Evolutionary conservation across 495 filamentous ascomycete species (phyloP), one percentile per base, ranked within the genome.

Genomic region (Elasticomyces elasticus): DNA sequence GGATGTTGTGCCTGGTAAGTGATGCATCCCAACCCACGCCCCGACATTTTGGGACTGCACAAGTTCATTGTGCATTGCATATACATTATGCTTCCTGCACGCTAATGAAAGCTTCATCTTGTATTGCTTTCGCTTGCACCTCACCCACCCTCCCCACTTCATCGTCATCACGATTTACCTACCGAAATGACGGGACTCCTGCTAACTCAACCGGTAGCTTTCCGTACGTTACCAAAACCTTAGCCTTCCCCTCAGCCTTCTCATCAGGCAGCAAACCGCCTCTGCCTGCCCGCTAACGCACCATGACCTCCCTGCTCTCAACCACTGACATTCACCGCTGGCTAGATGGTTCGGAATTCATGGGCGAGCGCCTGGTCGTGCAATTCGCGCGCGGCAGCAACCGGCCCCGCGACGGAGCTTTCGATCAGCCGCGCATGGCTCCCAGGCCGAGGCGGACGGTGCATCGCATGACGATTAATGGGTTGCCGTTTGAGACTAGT

Each of bases 401-500:
- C 47, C 91, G 92, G 66, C 89, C 84, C 68, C 86, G 85, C 64
- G 87, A 95, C 71, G 76, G 72, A 59, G 83, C 82, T 68, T 74
- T 77, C 65, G 78, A 76, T 66, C 77, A 78, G 42, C 85, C 95
- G 66, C 87, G 89, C 66, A 81, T 76, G 53, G 81, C 85, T 64
- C 92, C 92, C 61, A 89, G 94, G 64, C 91, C 92, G 37, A 82
- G 92, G 60, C 90, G 92, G 67, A 98, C 94, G 62, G 82, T 87
- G 54, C 88, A 86, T 70, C 88, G 92, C 67, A 96, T 98, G 92
- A 82, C 89, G 71, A 90, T 98, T 63, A 86, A 86, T 78, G 90
- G 89, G 74, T 89, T 98, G 73, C 90, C 91, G 65, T 78, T 78
- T 72, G 94, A 97, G 77, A 97, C 94, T 76, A 95, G 89, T 80